Evolutionary conservation across 164 flowering plant species (phyloP).

Genomic region (Stephania japonica): DNA sequence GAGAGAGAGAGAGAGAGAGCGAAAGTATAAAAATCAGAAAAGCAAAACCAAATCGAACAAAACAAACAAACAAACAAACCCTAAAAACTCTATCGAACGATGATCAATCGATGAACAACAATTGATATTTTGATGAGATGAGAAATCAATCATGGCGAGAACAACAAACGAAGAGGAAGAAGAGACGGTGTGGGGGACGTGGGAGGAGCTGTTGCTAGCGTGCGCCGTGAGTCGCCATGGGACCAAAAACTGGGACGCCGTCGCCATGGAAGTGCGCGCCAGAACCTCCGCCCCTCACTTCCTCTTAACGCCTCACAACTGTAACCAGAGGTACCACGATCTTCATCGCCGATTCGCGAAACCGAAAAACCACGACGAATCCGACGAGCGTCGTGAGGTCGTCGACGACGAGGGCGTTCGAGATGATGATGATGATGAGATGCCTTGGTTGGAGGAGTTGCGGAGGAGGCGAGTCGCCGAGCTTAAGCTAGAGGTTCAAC

Average conservation of each 20-base stretch:
- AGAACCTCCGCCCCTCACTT: slow-evolving; percentile 31
- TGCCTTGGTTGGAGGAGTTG: slow-evolving; percentile 75
- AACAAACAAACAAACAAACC: neutral
- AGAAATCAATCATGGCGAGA: slow-evolving; percentile 17
- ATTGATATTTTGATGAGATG: neutral
- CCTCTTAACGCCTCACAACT: slow-evolving; percentile 42
- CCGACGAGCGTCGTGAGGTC: neutral
- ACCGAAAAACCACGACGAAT: no score
- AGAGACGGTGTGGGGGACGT: slow-evolving; percentile 57
- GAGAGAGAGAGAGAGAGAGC: neutral
- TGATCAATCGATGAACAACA: neutral
- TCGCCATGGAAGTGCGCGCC: slow-evolving; percentile 59
- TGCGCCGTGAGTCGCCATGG: slow-evolving; percentile 89
- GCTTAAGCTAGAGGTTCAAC: slow-evolving; percentile 59
- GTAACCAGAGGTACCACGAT: slow-evolving; percentile 49
- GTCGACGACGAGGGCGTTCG: neutral
- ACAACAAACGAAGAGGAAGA: slow-evolving; percentile 4
- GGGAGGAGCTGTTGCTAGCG: slow-evolving; percentile 87
- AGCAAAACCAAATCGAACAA: neutral
- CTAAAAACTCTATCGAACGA: neutral
- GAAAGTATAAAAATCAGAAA: neutral
- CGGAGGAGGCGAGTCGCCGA: slow-evolving; percentile 67
- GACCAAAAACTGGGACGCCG: slow-evolving; percentile 60
- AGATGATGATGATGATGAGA: slow-evolving; percentile 10
- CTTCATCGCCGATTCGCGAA: slow-evolving; percentile 52